Base-by-base conservation (phyloP, 805 yeast species). In the Maudiozyma turicensis region DNA sequence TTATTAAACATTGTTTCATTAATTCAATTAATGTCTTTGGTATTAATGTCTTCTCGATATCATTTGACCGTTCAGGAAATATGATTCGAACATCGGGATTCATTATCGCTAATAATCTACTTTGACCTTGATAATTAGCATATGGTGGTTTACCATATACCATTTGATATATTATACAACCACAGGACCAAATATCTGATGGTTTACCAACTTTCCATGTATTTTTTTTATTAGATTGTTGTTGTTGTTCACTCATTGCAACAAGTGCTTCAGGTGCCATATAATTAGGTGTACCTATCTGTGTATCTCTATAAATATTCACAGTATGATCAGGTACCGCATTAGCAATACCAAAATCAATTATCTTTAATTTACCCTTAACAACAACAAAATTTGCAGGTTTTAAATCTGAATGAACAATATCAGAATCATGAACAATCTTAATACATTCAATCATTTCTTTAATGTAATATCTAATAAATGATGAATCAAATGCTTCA, bases 151-250 rank as follows among this genome's bases (percentile, higher is more conserved):
- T 76, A 0, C 96, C 96, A 58, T 93, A 95, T 8, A 90, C 77
- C 95, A 93, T 88, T 65, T 93, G 98, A 66, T 89, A 91, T 0
- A 93, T 72, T 3, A 93, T 91, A 64, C 98, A 89, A 0, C 99
- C 99, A 67, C 96, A 86, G 20, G 98, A 89, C 99, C 99, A 93
- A 13, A 93, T 82, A 68, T 93, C 99, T 1, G 97, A 85, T 0
- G 98, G 96, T 58, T 82, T 84, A 1, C 98, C 97, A 9, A 90
- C 95, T 64, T 80, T 86, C 91, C 78, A 73, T 30, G 67, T 66
- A 33, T 58, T 45, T 26, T 30, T 42, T 13, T 20, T 20, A 20
- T 20, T 20, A 11, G 42, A 28, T 49, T 8, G 54, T 59, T 40
- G 32, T 40, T 58, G 61, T 10, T 62, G 54, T 14, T 64, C 58